Evolutionary conservation across 352 stramenopile species (phyloP).

Genomic region (Globisporangium barbulae): DNA sequence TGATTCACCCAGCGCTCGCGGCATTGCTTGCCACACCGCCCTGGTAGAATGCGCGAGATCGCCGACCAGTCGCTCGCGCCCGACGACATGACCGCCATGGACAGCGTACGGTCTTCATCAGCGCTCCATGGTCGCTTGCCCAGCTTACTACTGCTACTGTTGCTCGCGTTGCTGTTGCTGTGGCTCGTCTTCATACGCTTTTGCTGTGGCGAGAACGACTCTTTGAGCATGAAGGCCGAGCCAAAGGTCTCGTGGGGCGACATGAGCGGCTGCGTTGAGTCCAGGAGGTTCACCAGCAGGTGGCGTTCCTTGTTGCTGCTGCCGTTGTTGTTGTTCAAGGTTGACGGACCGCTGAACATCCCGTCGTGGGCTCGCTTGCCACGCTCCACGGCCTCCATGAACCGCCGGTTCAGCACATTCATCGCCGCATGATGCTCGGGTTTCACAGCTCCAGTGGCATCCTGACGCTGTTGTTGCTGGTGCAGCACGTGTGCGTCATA

Average conservation of each 20-base stretch:
- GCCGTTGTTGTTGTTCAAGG: neutral
- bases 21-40: conserved; percentile 95
- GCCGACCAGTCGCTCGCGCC: conserved; percentile 88
- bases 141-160: conserved; percentile 31
- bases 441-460: neutral
- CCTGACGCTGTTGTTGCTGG: conserved; percentile 2
- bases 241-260: conserved; percentile 26
- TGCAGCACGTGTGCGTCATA: neutral
- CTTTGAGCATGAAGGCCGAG: conserved; percentile 11
- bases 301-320: conserved; percentile 19
- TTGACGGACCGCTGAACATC: neutral
- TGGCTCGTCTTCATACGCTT: conserved; percentile 49
- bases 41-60: conserved; percentile 91
- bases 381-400: conserved; percentile 15
- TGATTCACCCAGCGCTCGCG: conserved; percentile 97
- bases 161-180: neutral
- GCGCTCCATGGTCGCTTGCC: conserved; percentile 65
- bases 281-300: conserved; percentile 29
- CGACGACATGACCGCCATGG: conserved; percentile 45
- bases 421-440: neutral
- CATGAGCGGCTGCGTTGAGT: conserved; percentile 23
- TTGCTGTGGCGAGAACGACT: conserved; percentile 53
- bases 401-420: conserved; percentile 22
- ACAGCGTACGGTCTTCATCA: conserved; percentile 60
- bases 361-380: conserved; percentile 11